Base-by-base conservation (phyloP, 306 rosid genomes). In the Chamaecrista fasciculata region DNA sequence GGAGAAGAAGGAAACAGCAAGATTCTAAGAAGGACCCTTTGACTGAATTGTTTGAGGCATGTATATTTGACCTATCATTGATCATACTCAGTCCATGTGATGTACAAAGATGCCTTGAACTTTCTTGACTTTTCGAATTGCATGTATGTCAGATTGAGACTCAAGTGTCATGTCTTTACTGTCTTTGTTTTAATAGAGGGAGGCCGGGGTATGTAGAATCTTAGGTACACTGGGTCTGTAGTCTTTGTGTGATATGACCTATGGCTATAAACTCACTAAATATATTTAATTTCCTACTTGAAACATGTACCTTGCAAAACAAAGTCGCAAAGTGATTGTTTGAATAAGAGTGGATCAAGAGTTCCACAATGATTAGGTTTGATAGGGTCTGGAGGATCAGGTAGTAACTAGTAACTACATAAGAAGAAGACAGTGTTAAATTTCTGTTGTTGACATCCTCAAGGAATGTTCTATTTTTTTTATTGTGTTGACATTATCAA, bases 1-100 rank as follows among this genome's bases (percentile, higher is more conserved):
- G 90, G 84, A 87, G 89, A 53, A 83, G 89, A 53, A 87, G 93
- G 86, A 94, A 87, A 71, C 98, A 86, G 59, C 88, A 80, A 82
- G 92, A 86, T 46, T 79, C 94, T 55, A 94, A 88, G 85, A 94
- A 86, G 81, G 98, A 94, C 67, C 89, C 94, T 39, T 81, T 90
- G 75, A 85, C 82, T 20, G 96, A 88, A 84, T 78, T 90, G 86
- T 94, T 90, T 79, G 97, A 94, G 97, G 98, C 69, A 87, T 80
- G 82, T 62, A 47, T 37, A 43, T 56, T 48, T 76, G 53, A 70
- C 43, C 65, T 67, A 29, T 51, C 62, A 47, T 53, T 49, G 62
- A 39, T 5, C 20, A 44, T 50, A 42, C 37, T 57, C 55, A 31
- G 28, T 72, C 8, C 66, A 24, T 9, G 23, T 69, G 71, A 73